Evolutionary conservation across 2,329 filamentous ascomycete species (phyloP), one percentile per base, ranked within the genome.

Genomic region (Clonostachys rhizophaga): DNA sequence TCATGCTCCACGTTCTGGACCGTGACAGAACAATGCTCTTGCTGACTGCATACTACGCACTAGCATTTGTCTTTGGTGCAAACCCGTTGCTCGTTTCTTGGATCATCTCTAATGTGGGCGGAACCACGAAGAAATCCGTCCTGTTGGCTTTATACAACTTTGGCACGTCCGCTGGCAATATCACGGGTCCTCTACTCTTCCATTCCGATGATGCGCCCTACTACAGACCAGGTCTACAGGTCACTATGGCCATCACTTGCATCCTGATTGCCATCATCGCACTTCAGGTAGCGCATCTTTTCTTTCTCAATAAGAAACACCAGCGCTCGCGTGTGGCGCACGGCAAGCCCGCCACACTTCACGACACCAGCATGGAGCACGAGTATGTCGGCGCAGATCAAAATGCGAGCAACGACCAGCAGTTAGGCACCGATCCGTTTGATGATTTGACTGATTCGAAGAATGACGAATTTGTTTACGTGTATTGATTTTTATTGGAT

Each of bases 391-490:
- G 49, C 4, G 46, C 47, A 5, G 53, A 54, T 54, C 8, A 51
- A 55, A 49, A 53, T 49, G 37, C 50, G 47, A 14, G 36, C 42
- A 17, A 48, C 46, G 34, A 50, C 43, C 34, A 45, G 6, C 55
- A 50, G 1, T 48, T 77, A 17, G 77, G 78, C 6, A 69, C 75
- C 14, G 71, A 76, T 42, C 76, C 74, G 0, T 76, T 79, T 44
- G 59, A 77, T 52, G 84, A 87, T 62, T 54, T 85, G 53, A 85
- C 83, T 1, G 84, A 87, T 60, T 64, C 75, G 17, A 67, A 82
- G 65, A 87, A 87, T 54, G 81, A 87, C 48, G 82, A 87, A 55
- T 87, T 87, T 64, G 73, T 84, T 14, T 85, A 81, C 61, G 72
- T 83, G 42, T 82, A 82, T 54, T 81, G 60, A 18, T 11, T 39